Base-by-base conservation (phyloP, 2,329 filamentous ascomycete species). In the Fusarium decemcellulare region DNA sequence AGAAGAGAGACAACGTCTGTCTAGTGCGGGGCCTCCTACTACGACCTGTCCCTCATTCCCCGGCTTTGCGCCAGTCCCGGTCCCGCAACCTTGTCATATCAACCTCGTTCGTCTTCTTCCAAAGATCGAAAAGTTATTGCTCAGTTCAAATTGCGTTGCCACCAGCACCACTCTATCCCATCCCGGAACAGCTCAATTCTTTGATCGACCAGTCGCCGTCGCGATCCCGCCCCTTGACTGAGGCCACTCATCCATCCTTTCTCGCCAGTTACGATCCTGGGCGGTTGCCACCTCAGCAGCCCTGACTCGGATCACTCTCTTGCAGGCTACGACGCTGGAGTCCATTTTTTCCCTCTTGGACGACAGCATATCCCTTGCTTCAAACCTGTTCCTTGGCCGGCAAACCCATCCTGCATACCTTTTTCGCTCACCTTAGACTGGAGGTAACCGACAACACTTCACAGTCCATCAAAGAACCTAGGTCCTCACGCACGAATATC, bases 1-100 rank as follows among this genome's bases (percentile, higher is more conserved):
- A 72, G 73, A 75, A 67, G 73, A 75, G 73, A 75, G 73, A 75
- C 68, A 75, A 75, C 73, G 48, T 64, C 65, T 39, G 58, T 64
- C 54, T 57, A 67, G 61, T 73, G 73, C 71, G 73, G 73, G 73
- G 73, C 61, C 63, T 61, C 53, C 56, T 63, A 42, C 44, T 61
- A 67, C 61, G 57, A 59, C 63, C 58, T 62, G 55, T 72, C 60
- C 63, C 63, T 71, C 63, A 58, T 68, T 64, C 64, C 70, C 67
- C 63, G 61, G 57, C 64, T 65, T 62, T 67, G 51, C 55, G 56
- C 64, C 70, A 71, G 61, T 70, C 55, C 65, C 65, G 62, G 63
- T 73, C 63, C 66, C 63, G 61, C 61, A 74, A 72, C 60, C 64
- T 64, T 63, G 64, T 64, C 72, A 68, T 72, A 67, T 63, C 59